Percentiles rank a stretch among this genome's conserved stretches.
These are phyloP conservation scores for Geranium brycei DNA, from an alignment of 345 rosid genomes.

Conservation along the genomic window DNA sequence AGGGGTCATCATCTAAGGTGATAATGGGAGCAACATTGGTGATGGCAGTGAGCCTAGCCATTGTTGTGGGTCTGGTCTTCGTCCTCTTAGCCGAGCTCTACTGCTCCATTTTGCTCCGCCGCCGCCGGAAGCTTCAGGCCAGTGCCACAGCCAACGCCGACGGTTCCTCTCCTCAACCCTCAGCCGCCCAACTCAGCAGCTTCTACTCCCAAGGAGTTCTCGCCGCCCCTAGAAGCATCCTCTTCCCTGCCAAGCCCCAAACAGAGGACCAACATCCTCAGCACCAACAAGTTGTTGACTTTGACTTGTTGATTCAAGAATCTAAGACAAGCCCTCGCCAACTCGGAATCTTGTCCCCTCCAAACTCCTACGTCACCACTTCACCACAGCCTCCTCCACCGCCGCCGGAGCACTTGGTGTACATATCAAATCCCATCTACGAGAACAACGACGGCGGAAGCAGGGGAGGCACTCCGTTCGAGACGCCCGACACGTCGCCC, in stretches of 20 bases:
- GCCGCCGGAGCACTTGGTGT: conserved; percentile 31
- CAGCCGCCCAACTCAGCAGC: conserved; percentile 25
- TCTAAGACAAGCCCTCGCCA: conserved; percentile 19
- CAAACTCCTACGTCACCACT: conserved; percentile 12
- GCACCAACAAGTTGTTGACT: conserved; percentile 13
- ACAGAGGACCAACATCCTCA: conserved; percentile 3
- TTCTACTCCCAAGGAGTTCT: conserved; percentile 56
- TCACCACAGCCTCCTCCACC: conserved; percentile 17
- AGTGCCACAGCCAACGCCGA: conserved; percentile 12
- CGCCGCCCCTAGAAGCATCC: conserved; percentile 45
- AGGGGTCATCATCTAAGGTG: conserved; percentile 61
- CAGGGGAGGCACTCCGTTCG: conserved; percentile 47
- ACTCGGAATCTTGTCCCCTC: conserved; percentile 19
- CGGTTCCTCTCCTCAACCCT: conserved; percentile 4
- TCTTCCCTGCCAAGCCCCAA: conserved; percentile 24
- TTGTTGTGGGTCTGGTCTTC: conserved; percentile 56
- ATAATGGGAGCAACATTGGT: conserved; percentile 75
- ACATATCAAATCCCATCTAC: conserved; percentile 85
- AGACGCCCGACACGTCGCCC: conserved; percentile 76
- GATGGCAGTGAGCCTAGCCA: conserved; percentile 64
- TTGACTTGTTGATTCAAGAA: conserved; percentile 17
- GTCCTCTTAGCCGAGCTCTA: conserved; percentile 77
- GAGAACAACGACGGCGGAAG: conserved; percentile 30
- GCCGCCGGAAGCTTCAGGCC: conserved; percentile 18
- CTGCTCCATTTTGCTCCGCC: conserved; percentile 60